Percentiles rank a stretch among this genome's conserved stretches.
phyloP scores from a whole-genome alignment of 805 yeast species.

The Monosporozyma unispora region DNA sequence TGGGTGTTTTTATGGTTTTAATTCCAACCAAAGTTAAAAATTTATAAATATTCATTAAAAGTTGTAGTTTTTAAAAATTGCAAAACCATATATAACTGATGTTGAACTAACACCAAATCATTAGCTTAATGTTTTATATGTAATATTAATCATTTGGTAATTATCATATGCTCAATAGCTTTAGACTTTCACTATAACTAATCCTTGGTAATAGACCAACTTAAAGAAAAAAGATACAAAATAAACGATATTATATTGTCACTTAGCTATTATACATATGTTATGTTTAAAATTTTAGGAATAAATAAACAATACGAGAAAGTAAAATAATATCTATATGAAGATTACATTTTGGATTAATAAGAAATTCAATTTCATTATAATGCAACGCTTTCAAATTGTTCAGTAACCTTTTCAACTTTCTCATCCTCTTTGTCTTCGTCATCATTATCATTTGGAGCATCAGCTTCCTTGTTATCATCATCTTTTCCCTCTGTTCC shows the following conservation, averaged over 20 bases:
- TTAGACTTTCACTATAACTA: too few relatives aligned
- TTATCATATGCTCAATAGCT: too few relatives aligned
- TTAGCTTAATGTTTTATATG: too few relatives aligned
- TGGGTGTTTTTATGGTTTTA: too few relatives aligned
- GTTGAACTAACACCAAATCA: too few relatives aligned
- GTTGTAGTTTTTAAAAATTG: too few relatives aligned
- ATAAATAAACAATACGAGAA: background rate
- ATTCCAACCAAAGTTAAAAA: too few relatives aligned
- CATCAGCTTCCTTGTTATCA: conserved; percentile 3
- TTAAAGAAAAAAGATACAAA: background rate
- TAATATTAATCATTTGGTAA: too few relatives aligned
- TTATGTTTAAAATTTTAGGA: background rate
- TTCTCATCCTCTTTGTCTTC: conserved; percentile 4
- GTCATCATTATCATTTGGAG: conserved; percentile 10
- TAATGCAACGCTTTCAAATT: conserved; percentile 23
- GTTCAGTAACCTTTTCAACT: conserved; percentile 6
- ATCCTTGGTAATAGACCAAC: too few relatives aligned
- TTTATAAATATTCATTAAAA: too few relatives aligned
- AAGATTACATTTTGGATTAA: background rate
- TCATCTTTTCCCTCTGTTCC: conserved; percentile 5
- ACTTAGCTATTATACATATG: background rate
- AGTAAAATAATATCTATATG: background rate
- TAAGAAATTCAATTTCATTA: background rate
- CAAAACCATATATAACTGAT: too few relatives aligned
- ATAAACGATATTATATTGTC: background rate